phyloP scores from a whole-genome alignment of 441 rosid species.

The Populus tomentosa region DNA sequence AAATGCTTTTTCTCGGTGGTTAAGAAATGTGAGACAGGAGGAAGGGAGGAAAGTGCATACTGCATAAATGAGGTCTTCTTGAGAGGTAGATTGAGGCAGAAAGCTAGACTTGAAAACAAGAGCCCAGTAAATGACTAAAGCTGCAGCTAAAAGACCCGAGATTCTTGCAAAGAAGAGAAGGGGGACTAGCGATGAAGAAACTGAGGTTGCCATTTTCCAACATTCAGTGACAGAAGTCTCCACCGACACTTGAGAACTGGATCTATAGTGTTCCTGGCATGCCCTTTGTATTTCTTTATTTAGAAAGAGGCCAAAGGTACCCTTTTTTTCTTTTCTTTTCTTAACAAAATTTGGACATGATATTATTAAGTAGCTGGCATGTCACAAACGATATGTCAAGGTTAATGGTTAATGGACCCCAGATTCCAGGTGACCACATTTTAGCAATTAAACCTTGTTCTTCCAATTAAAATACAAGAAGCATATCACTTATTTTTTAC shows the following conservation, averaged over 20 bases:
- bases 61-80: conserved; percentile 51
- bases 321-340: background rate
- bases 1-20: background rate
- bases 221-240: background rate
- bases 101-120: conserved; percentile 55
- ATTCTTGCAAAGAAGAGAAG: conserved; percentile 62
- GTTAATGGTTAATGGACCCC: no score
- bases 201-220: background rate
- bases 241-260: conserved; percentile 17
- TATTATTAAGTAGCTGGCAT: no score
- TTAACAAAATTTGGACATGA: background rate
- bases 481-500: no score
- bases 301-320: background rate
- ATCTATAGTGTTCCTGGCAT: background rate
- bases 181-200: conserved; percentile 25
- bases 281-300: background rate
- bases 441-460: no score
- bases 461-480: no score
- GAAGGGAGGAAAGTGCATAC: conserved; percentile 25
- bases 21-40: background rate
- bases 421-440: no score
- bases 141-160: conserved; percentile 50
- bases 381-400: no score
- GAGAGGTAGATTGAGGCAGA: conserved; percentile 41
- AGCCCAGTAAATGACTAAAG: conserved; percentile 62